Percentiles rank a stretch among this genome's conserved stretches.
Conservation (phyloP, 2,329 filamentous ascomycete genomes). For the Fulvia fulva region DNA sequence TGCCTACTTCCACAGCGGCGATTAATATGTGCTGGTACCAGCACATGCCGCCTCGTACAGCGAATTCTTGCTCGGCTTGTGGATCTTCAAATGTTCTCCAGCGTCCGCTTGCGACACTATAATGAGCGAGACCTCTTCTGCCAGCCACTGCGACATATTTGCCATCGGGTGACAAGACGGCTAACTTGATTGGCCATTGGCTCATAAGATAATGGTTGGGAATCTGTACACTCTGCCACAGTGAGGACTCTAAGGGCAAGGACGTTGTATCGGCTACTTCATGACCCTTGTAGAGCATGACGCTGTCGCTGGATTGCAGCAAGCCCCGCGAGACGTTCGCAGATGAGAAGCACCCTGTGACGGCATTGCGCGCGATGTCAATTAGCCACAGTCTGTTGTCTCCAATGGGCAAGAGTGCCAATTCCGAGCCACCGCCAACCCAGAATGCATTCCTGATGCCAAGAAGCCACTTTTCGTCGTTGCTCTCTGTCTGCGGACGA, state of each 20-base stretch:
- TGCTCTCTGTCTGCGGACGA: conserved; percentile 57
- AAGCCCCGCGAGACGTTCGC: conserved; percentile 87
- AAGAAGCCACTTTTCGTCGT: conserved; percentile 79
- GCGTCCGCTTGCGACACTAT: conserved; percentile 86
- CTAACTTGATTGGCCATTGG: conserved; percentile 88
- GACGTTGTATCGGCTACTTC: conserved; percentile 86
- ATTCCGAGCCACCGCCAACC: conserved; percentile 82
- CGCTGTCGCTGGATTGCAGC: conserved; percentile 78
- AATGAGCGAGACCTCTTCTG: conserved; percentile 84
- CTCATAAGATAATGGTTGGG: conserved; percentile 79
- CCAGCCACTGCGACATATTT: conserved; percentile 97
- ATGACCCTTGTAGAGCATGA: conserved; percentile 92
- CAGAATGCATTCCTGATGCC: conserved; percentile 76
- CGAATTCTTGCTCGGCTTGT: conserved; percentile 80
- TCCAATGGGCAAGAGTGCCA: conserved; percentile 64
- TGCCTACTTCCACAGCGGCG: conserved; percentile 82
- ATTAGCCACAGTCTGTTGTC: conserved; percentile 80
- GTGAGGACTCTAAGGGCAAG: conserved; percentile 82
- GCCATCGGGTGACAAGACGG: conserved; percentile 85
- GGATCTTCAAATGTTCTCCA: conserved; percentile 92
- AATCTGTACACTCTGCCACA: conserved; percentile 93
- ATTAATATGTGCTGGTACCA: conserved; percentile 97
- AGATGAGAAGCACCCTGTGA: conserved; percentile 84
- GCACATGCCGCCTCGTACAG: conserved; percentile 93
- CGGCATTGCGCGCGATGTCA: conserved; percentile 91